Base-by-base conservation (phyloP, 148 eudicot genomes). In the Chenopodium berlandieri region DNA sequence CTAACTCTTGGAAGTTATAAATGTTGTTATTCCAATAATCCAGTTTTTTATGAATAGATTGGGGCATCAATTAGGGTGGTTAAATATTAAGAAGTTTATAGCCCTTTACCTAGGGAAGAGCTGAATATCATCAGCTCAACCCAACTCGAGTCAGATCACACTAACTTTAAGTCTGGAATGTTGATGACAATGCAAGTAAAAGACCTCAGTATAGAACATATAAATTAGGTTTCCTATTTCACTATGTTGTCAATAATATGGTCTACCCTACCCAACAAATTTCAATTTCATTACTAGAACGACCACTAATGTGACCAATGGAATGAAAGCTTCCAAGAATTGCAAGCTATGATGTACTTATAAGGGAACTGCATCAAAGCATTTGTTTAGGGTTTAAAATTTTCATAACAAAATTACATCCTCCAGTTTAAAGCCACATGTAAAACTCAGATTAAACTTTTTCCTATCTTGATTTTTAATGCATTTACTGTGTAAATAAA, bases 331-430 rank as follows among this genome's bases (percentile, higher is more conserved):
- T 37, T 37, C 40, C 40, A 37, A 37, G 7, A 37, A 4, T 37
- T 37, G 40, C 40, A 37, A 4, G 40, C 40, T 37, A 37, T 6
- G 7, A 37, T 37, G 40, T 37, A 37, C 40, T 37, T 37, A 37
- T 27, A 89, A 48, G 98, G 98, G 79, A 94, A 97, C 98, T 97
- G 81, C 89, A 87, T 20, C 66, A 79, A 81, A 82, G 65, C 4
- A 80, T 40, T 72, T 14, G 74, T 50, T 54, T 30, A 58, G 47
- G 19, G 79, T 16, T 1, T 64, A 44, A 71, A 50, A 64, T 31
- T 31, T 66, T 56, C 30, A 58, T n/a, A 16, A 30, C 23, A 64
- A 80, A 71, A 22, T 32, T 48, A 73, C 76, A 84, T 34, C 75
- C 37, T 48, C 71, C 30, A 40, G n/a, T 67, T 66, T 73, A 40